Base-by-base conservation (phyloP, 2,329 filamentous ascomycete species). In the Epichloe baconii region DNA sequence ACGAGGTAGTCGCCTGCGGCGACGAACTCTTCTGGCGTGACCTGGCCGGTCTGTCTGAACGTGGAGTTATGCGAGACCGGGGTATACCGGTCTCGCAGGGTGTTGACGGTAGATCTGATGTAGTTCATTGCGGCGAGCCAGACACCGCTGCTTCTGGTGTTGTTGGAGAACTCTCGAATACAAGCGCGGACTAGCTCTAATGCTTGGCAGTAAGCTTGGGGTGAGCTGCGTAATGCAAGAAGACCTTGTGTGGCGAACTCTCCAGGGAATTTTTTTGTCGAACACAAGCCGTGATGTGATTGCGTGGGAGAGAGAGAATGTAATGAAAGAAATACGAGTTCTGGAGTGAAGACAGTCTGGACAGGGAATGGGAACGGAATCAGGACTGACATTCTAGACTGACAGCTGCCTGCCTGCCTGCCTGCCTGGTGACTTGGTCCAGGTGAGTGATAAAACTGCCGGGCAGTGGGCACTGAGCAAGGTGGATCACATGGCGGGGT, bases 1-100 rank as follows among this genome's bases (percentile, higher is more conserved):
- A 95, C 90, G 38, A 98, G 82, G 67, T 97, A 98, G 73, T 98
- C 93, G 61, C 93, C 93, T 3, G 93, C 93, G 4, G 86, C 85
- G 48, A 96, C 77, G 68, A 98, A 98, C 76, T 98, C 93, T 64
- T 96, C 91, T 17, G 91, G 91, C 0, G 91, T 97, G 70, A 98
- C 93, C 72, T 97, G 87, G 58, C 93, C 93, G 4, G 90, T 95
- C 61, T 81, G 79, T 61, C 91, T 87, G 71, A 98, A 98, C 57
- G 88, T 97, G 3, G 91, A 97, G 49, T 82, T 94, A 68, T 95
- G 84, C 53, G 82, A 83, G 62, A 95, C 84, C 41, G 90, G 90
- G 12, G 91, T 88, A 69, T 94, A 91, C 61, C 84, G 85, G 71
- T 97, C 93, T 61, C 91, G 86, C 64, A 95, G 82, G 60, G 84